Base-by-base conservation (phyloP, 2,329 filamentous ascomycete genomes). In the Beauveria varroae region DNA sequence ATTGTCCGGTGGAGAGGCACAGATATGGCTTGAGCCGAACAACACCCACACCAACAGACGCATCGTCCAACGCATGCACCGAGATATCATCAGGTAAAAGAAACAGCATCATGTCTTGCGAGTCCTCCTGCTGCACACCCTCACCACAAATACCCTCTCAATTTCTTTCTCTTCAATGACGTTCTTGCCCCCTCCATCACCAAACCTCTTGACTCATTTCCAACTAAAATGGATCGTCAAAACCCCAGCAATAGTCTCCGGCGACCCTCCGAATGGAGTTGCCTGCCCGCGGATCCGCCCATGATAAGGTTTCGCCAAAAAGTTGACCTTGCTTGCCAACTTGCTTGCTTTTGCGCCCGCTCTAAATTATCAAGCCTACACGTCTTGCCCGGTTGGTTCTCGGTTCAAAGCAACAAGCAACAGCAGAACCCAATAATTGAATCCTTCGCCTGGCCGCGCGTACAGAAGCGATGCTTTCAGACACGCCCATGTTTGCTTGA, bases 21-120 rank as follows among this genome's bases (percentile, higher is more conserved):
- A 53, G 56, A 58, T 58, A 60, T 60, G 57, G 57, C 57, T 60
- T 60, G 57, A 53, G 57, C 37, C 57, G 47, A 59, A 37, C 10
- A 51, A 26, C 46, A 41, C 37, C n/a, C 28, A 56, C 37, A 30
- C 26, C 44, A 22, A 24, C 14, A 9, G 22, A 26, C 24, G 14
- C 24, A 49, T 28, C 7, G 5, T 28, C 24, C 46, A 49, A 28
- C 46, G 26, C 6, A 41, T 34, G 30, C 5, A 14, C 30, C 10
- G 30, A 34, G 30, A 34, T 34, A 34, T 34, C 30, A 34, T 34
- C 30, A 34, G 30, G 30, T 34, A 34, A 34, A 34, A 34, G 10
- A 34, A 34, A 34, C 30, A 34, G 10, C 30, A 34, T 34, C 30
- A 34, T 10, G 30, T 14, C 30, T 34, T 34, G 30, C 30, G 14